phyloP scores from a whole-genome alignment of 1,139 yeast genomes.

The Candida freyschussii region DNA sequence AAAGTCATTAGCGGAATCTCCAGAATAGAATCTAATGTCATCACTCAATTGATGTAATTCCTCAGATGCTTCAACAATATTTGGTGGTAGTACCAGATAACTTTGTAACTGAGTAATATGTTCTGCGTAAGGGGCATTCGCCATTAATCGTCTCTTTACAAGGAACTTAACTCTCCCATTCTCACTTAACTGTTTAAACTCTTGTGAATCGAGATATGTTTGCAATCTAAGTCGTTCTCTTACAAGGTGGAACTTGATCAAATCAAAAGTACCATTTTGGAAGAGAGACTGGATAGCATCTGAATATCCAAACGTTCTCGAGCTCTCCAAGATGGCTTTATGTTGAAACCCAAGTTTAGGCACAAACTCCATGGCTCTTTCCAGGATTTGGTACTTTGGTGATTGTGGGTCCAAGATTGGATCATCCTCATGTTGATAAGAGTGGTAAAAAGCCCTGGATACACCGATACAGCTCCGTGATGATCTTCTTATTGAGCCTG shows the following conservation, averaged over 20 bases:
- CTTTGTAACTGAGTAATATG: conserved; percentile 35
- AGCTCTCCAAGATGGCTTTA: conserved; percentile 55
- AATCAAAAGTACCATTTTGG: conserved; percentile 52
- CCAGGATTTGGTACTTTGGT: conserved; percentile 37
- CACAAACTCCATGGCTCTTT: conserved; percentile 47
- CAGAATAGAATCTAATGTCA: conserved; percentile 76
- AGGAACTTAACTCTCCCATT: conserved; percentile 39
- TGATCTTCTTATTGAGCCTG: neutral
- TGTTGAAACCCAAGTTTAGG: conserved; percentile 69
- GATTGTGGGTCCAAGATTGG: conserved; percentile 27
- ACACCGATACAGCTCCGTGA: neutral
- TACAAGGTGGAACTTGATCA: conserved; percentile 62
- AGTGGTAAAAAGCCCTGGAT: conserved; percentile 22
- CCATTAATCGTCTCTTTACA: conserved; percentile 55
- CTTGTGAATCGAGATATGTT: conserved; percentile 26
- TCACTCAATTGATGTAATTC: conserved; percentile 77
- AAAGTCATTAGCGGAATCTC: conserved; percentile 78
- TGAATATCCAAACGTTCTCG: conserved; percentile 55
- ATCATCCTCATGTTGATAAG: conserved; percentile 26
- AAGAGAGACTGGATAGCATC: conserved; percentile 66
- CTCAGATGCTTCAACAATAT: conserved; percentile 34
- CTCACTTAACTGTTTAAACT: conserved; percentile 28
- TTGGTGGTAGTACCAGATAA: conserved; percentile 31
- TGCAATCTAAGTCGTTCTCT: conserved; percentile 46
- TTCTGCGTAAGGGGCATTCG: conserved; percentile 51